Evolutionary conservation across 805 yeast species (phyloP).

Genomic region (Myxozyma neotropica): DNA sequence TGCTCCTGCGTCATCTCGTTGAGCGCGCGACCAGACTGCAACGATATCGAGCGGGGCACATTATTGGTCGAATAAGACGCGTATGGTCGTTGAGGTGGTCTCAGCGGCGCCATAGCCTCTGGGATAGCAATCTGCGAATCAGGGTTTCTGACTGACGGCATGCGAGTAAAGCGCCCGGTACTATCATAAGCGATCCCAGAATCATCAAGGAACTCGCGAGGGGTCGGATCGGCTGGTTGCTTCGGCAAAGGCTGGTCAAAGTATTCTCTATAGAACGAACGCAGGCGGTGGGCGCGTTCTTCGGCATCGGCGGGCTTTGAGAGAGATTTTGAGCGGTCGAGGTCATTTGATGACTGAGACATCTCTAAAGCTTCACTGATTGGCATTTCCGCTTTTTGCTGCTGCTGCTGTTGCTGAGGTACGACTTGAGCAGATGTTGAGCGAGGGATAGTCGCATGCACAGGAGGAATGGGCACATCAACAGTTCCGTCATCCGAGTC

Average conservation of each 20-base stretch:
- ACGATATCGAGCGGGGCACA: slow-evolving; percentile 13
- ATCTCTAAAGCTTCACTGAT: neutral
- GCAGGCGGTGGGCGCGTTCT: slow-evolving; percentile 25
- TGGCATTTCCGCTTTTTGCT: neutral
- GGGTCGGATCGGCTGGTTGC: neutral
- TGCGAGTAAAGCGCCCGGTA: neutral
- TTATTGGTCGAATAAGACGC: neutral
- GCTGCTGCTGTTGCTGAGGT: neutral
- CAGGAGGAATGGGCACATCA: neutral
- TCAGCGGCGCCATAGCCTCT: neutral
- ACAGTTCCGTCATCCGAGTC: neutral
- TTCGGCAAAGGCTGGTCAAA: slow-evolving; percentile 20
- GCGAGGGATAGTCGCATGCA: neutral
- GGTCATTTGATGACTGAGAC: neutral
- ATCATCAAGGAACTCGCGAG: slow-evolving; percentile 10
- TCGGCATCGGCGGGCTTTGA: slow-evolving; percentile 21
- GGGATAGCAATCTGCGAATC: neutral
- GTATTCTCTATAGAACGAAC: slow-evolving; percentile 30
- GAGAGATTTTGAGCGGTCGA: slow-evolving; percentile 14
- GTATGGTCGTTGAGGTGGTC: neutral
- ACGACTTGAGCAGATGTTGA: neutral
- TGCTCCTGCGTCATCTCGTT: neutral
- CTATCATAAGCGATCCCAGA: slow-evolving; percentile 15
- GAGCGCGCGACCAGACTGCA: slow-evolving; percentile 2
- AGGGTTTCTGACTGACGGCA: neutral